A percentile compares a stretch with the other conserved stretches of the same genome.
Evolutionary conservation across 176 grass and related monocot genomes (phyloP).

Genomic region (Pontederia crassipes): DNA sequence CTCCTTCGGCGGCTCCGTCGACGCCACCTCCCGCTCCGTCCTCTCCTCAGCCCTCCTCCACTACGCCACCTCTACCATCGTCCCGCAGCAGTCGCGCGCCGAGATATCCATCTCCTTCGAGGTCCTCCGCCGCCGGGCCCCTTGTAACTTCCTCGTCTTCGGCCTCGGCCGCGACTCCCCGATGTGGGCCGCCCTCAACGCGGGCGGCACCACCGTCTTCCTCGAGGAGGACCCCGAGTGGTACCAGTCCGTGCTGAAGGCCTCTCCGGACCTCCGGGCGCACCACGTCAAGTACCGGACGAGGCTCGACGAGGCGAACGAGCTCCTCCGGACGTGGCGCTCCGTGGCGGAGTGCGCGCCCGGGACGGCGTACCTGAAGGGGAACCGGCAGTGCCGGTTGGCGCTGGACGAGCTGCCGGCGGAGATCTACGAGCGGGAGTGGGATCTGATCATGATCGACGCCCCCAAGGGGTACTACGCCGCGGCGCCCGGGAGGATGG

Average conservation of each 20-base stretch:
- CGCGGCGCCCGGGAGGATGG: conserved; percentile 66
- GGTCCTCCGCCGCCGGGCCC: conserved; percentile 39
- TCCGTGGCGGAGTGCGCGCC: conserved; percentile 26
- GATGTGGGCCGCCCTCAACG: conserved; percentile 43
- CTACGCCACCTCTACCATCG: conserved; percentile 23
- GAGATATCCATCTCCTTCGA: conserved; percentile 43
- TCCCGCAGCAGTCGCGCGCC: conserved; percentile 29
- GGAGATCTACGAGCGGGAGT: conserved; percentile 54
- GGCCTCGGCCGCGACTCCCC: conserved; percentile 52
- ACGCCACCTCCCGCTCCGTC: conserved; percentile 12
- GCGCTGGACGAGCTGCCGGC: conserved; percentile 46
- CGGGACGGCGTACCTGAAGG: conserved; percentile 25
- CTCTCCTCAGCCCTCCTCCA: conserved; percentile 17
- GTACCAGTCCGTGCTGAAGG: conserved; percentile 22
- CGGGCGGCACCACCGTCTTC: conserved; percentile 39
- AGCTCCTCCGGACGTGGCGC: conserved; percentile 39
- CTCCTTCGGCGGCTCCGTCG: not conserved
- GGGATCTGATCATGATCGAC: conserved; percentile 77
- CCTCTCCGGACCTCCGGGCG: conserved; percentile 17
- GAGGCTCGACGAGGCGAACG: conserved; percentile 42
- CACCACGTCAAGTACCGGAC: conserved; percentile 37
- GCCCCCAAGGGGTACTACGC: conserved; percentile 63
- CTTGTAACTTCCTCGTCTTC: conserved; percentile 60
- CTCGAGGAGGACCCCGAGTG: conserved; percentile 40
- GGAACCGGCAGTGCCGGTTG: conserved; percentile 39